Percentiles rank a stretch among this genome's conserved stretches.
Conservation (phyloP, 1,284 basidiomycete genomes). For the Heterobasidion occidentale region DNA sequence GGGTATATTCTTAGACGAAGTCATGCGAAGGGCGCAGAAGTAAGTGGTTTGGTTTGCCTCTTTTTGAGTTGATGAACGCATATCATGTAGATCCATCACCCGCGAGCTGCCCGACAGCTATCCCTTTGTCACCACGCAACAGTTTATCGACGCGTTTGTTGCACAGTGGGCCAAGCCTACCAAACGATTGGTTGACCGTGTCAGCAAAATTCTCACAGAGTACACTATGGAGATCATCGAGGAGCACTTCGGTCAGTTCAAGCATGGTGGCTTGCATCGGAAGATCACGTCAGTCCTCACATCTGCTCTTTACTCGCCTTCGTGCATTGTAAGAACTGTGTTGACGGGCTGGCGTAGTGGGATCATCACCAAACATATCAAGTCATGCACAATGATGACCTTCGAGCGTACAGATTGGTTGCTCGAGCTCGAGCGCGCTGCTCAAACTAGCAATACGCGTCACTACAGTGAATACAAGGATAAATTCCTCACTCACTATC, state of each 20-base stretch:
- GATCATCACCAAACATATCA: conserved; percentile 40
- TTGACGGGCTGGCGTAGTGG: conserved; percentile 21
- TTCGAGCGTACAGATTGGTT: conserved; percentile 29
- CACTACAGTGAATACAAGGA: conserved; percentile 22
- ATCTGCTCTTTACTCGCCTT: neutral
- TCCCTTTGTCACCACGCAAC: conserved; percentile 51
- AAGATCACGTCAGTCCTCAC: conserved; percentile 38
- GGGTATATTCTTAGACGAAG: no score
- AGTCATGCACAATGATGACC: conserved; percentile 30
- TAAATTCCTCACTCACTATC: conserved; percentile 22
- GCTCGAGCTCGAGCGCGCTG: conserved; percentile 20
- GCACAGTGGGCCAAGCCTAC: conserved; percentile 44
- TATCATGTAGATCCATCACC: conserved; percentile 43
- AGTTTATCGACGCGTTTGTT: conserved; percentile 39
- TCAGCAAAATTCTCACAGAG: conserved; percentile 29
- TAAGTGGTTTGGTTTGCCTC: neutral
- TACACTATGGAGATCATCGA: conserved; percentile 35
- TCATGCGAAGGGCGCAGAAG: no score
- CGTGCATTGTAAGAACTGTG: conserved; percentile 13
- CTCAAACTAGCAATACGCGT: conserved; percentile 24
- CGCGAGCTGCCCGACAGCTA: conserved; percentile 61
- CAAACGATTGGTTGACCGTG: conserved; percentile 34
- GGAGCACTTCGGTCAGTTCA: conserved; percentile 43
- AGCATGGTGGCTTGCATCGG: conserved; percentile 42
- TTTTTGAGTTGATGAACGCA: neutral